Evolutionary conservation across 495 filamentous ascomycete genomes (phyloP), one percentile per base, ranked within the genome.

Genomic region (Podospora comata): DNA sequence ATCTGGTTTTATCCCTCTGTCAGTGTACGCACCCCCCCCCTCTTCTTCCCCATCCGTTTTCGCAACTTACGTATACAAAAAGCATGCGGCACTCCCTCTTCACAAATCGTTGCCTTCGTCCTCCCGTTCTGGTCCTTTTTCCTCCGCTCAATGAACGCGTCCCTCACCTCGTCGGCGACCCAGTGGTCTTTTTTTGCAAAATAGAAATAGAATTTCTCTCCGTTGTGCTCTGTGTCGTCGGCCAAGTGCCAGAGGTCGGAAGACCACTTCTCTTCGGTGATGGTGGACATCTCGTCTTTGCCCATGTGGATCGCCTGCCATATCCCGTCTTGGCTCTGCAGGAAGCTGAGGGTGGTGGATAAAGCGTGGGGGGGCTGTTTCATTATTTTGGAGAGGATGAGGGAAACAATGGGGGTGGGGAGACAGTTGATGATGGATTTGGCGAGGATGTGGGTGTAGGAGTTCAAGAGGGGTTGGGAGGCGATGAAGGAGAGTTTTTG

Each of bases 181-280:
- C 94, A 97, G 72, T 90, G 85, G 71, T 97, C 94, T 70, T 83
- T 72, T 48, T 86, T 73, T 2, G 87, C 93, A 79, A 94, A 97
- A 68, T 91, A 93, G 76, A 97, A 93, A 58, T 89, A 86, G 63
- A 97, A 80, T 64, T 86, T 77, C 48, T 69, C 53, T 70, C 68
- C 15, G 76, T 71, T 23, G 69, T 66, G 26, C 73, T 72, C 2
- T 79, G n/a, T 79, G 75, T 4, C 80, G 6, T 58, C 18, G 7
- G 15, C 77, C 30, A 84, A 79, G 30, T 91, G 91, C 94, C 94
- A 97, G 48, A 97, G 78, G 72, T 93, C 90, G 63, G 90, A 82
- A 39, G 84, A 85, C 94, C 94, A 97, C 72, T 79, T 83, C 70
- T 97, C 92, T 26, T 89, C 81, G 2, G 85, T 88, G 71, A 98